Evolutionary conservation across 768 basidiomycete species (phyloP).

Genomic region (Boletus rubroflammeus): DNA sequence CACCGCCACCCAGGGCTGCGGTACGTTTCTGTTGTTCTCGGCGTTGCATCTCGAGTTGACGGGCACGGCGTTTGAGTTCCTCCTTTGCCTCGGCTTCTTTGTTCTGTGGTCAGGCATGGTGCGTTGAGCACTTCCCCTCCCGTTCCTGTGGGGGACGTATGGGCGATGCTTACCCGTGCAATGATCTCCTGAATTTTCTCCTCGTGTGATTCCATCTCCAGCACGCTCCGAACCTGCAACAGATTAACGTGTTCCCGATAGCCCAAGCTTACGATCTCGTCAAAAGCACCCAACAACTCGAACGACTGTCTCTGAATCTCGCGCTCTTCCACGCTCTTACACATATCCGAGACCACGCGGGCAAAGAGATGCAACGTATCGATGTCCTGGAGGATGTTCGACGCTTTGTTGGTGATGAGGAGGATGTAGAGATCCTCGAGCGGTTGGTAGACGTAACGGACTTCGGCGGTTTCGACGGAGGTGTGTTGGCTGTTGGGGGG

Average conservation of each 20-base stretch:
- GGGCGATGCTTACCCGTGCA: slow-evolving; percentile 60
- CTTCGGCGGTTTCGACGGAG: slow-evolving; percentile 92
- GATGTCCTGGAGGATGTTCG: slow-evolving; percentile 98
- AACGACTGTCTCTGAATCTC: slow-evolving; percentile 91
- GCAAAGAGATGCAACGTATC: slow-evolving; percentile 94
- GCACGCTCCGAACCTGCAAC: slow-evolving; percentile 71
- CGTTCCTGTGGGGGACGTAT: no score
- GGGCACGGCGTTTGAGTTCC: slow-evolving; percentile 95
- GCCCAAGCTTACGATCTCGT: slow-evolving; percentile 92
- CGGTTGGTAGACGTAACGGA: slow-evolving; percentile 95
- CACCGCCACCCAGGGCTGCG: slow-evolving; percentile 41
- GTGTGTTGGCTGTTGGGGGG: slow-evolving; percentile 94
- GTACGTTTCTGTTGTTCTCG: slow-evolving; percentile 87
- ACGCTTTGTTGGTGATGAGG: slow-evolving; percentile 96
- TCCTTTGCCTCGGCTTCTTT: slow-evolving; percentile 99
- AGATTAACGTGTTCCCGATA: slow-evolving; percentile 77
- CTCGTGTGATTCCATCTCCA: slow-evolving; percentile 91
- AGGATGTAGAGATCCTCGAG: slow-evolving; percentile 96
- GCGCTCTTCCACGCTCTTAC: slow-evolving; percentile 79
- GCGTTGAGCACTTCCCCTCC: background rate
- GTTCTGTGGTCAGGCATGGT: slow-evolving; percentile 50
- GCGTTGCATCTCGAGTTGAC: slow-evolving; percentile 97
- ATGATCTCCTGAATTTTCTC: slow-evolving; percentile 99
- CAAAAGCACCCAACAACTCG: slow-evolving; percentile 92
- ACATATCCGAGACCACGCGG: slow-evolving; percentile 89